These are phyloP conservation scores for Candida ipomoeae DNA, from an alignment of 805 yeast species.

Conservation along the genomic window DNA sequence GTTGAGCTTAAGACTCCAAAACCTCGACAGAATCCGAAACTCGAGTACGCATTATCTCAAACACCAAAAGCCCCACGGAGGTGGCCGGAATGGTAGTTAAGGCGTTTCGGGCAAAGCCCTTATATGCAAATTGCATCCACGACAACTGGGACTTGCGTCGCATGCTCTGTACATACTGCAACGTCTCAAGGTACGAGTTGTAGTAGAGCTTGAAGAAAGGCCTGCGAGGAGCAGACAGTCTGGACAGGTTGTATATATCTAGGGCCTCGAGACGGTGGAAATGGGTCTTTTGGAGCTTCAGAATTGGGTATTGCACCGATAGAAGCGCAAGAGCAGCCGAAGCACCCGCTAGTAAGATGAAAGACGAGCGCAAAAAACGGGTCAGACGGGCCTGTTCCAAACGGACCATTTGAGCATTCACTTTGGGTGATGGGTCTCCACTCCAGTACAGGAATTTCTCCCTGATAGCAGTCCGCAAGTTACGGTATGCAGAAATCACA, in stretches of 20 bases:
- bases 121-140: constrained; percentile 67
- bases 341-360: constrained; percentile 80
- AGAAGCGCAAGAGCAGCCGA: constrained; percentile 76
- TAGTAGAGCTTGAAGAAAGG: constrained; percentile 54
- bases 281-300: constrained; percentile 76
- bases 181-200: constrained; percentile 72
- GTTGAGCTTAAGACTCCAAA: background rate
- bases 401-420: constrained; percentile 14
- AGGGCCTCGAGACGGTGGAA: constrained; percentile 74
- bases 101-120: constrained; percentile 72
- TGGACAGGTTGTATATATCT: constrained; percentile 51
- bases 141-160: constrained; percentile 53
- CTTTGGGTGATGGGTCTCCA: constrained; percentile 15
- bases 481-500: constrained; percentile 41
- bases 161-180: constrained; percentile 47
- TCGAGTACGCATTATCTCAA: constrained; percentile 70
- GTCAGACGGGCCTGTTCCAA: constrained; percentile 37
- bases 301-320: constrained; percentile 77
- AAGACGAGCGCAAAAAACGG: constrained; percentile 58
- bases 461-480: constrained; percentile 31
- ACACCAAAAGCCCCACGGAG: constrained; percentile 75
- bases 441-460: constrained; percentile 18
- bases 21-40: constrained; percentile 31
- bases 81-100: constrained; percentile 82
- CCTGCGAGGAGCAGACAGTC: constrained; percentile 16